Evolutionary conservation across 441 rosid species (phyloP).

Genomic region (Populus tomentosa): DNA sequence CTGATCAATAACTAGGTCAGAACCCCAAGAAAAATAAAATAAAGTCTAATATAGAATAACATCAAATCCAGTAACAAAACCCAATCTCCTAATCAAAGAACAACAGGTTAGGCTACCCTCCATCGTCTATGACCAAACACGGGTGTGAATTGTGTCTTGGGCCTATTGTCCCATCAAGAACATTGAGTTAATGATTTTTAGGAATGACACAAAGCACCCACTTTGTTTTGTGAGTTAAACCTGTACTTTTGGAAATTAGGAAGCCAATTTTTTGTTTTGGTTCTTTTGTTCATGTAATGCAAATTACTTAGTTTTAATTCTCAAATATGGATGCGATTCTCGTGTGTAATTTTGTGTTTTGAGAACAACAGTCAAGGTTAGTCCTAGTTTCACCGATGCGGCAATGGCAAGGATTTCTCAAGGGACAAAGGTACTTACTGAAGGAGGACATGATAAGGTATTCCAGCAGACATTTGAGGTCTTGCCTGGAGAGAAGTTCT

Average conservation of each 20-base stretch:
- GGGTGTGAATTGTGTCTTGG: too few species aligned
- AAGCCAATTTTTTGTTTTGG: not conserved
- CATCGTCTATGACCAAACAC: not conserved
- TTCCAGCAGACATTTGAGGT: constrained; percentile 60
- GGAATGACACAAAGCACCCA: not conserved
- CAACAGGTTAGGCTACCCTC: too few species aligned
- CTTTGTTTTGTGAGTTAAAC: not conserved
- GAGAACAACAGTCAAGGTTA: constrained; percentile 45
- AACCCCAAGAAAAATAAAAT: too few species aligned
- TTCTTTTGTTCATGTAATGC: not conserved
- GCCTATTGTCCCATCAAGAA: too few species aligned
- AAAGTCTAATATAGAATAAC: too few species aligned
- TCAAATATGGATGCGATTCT: not conserved
- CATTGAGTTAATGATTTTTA: not conserved
- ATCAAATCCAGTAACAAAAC: too few species aligned
- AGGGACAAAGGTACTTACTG: constrained; percentile 64
- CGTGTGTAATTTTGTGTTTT: not conserved
- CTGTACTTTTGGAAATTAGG: not conserved
- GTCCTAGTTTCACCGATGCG: constrained; percentile 64
- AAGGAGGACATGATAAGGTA: constrained; percentile 77
- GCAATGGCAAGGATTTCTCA: constrained; percentile 77
- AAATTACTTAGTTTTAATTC: not conserved
- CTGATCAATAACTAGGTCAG: too few species aligned
- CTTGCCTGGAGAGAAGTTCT: constrained; percentile 57
- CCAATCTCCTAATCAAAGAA: too few species aligned